These are phyloP conservation scores for Laetiporus sulphureus DNA, from an alignment of 1,284 basidiomycete genomes.

Conservation along the genomic window DNA sequence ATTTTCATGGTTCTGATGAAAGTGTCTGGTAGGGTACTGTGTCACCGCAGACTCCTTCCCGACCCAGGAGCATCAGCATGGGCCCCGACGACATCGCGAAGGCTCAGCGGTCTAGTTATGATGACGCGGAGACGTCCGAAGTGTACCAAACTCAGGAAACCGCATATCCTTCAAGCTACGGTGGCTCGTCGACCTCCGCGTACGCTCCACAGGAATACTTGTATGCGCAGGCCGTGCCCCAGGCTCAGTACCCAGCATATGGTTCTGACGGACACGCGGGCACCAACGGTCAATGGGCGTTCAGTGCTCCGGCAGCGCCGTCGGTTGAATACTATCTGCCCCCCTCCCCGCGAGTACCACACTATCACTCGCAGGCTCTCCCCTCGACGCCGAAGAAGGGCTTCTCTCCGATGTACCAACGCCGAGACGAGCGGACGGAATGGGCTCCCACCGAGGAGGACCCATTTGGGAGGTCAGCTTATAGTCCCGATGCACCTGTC, in stretches of 20 bases:
- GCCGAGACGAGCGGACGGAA: neutral
- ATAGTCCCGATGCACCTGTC: no score
- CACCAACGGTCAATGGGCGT: constrained; percentile 14
- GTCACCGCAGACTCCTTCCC: constrained; percentile 17
- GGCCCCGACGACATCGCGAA: constrained; percentile 13
- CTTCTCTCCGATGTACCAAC: neutral
- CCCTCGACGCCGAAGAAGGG: constrained; percentile 5
- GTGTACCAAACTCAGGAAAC: constrained; percentile 8
- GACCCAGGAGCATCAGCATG: constrained; percentile 19
- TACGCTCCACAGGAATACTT: constrained; percentile 1
- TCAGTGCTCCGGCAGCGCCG: constrained; percentile 11
- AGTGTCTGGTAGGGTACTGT: constrained; percentile 4
- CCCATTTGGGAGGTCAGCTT: neutral
- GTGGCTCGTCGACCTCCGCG: no score
- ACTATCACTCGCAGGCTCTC: constrained; percentile 4
- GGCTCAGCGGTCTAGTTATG: constrained; percentile 7
- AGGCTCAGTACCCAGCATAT: constrained; percentile 3
- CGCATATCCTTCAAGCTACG: constrained; percentile 3
- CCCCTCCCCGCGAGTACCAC: constrained; percentile 5
- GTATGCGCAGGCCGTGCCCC: neutral
- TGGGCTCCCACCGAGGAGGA: no score
- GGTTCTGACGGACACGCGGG: neutral
- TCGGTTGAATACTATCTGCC: constrained; percentile 16
- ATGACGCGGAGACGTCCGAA: constrained; percentile 8
- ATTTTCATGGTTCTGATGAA: neutral